Evolutionary conservation across 192 early-diverging fungal species (phyloP), one percentile per base, ranked within the genome.

Genomic region (Backusella australiensis): DNA sequence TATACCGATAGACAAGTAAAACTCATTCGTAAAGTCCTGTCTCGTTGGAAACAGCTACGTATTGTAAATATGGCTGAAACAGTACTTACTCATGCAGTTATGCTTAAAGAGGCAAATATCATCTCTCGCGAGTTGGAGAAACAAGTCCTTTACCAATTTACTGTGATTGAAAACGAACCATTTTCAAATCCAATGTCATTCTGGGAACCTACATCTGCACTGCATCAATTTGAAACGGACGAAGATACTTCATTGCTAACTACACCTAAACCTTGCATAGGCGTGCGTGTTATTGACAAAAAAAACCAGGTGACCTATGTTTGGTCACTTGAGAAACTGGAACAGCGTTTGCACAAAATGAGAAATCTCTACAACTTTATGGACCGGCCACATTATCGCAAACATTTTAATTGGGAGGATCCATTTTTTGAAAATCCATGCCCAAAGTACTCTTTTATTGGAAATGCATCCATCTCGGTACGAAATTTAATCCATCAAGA

Each of bases 51-150:
- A 77, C 77, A 80, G 15, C 80, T 88, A 74, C 85, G 90, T 65
- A 82, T 83, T 41, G 87, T 92, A 19, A 79, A 80, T 19, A 89
- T 93, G 73, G 90, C 90, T 11, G 90, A 92, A 66, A 82, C 82
- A 7, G 90, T 94, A 78, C 78, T 94, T 59, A 89, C 86, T 12
- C 90, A 92, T 72, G 90, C 90, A 1, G 83, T 90, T 8, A 78
- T 91, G 32, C 79, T 98, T 56, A 97, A 97, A 81, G 94, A 97
- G 77, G 96, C 95, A 56, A 98, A 97, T 74, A 88, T 97, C 12
- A 95, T 95, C 32, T 87, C 92, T 77, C 89, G 90, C 46, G 96
- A 98, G 80, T 84, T 97, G 19, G 85, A 82, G 7, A 95, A 93
- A 59, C 82, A 93, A 39, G 92, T 94, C 14, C 78, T 93, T 2